Percentiles rank a stretch among this genome's conserved stretches.
These are phyloP conservation scores for Benincasa hispida DNA, from an alignment of 306 rosid genomes.

Conservation along the genomic window DNA sequence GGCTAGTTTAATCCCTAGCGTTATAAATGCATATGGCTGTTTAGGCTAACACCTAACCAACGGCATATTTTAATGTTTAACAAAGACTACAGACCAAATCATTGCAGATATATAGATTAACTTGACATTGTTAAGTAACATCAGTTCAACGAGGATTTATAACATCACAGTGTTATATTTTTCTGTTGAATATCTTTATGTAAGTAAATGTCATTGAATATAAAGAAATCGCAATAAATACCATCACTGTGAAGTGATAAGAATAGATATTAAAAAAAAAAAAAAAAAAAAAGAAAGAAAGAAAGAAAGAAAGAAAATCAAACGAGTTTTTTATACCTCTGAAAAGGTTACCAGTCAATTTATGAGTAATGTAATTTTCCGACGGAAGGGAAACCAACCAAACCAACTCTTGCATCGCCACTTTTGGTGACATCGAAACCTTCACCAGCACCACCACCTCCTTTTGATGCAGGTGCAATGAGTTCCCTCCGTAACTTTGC, in stretches of 20 bases:
- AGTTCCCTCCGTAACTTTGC: slow-evolving; percentile 93
- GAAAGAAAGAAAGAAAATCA: no score
- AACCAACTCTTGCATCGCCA: slow-evolving; percentile 98
- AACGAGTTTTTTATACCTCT: slow-evolving; percentile 44
- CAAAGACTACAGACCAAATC: not conserved
- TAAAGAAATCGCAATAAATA: not conserved
- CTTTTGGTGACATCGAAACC: slow-evolving; percentile 99
- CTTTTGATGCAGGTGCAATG: slow-evolving; percentile 75
- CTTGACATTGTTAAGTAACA: not conserved
- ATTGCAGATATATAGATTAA: not conserved
- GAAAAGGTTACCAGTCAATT: slow-evolving; percentile 97
- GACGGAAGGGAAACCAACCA: slow-evolving; percentile 97
- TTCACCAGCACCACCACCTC: slow-evolving; percentile 96
- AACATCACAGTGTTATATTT: not conserved
- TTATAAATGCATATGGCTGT: not conserved
- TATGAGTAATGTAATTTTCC: slow-evolving; percentile 88
- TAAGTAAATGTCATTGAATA: not conserved
- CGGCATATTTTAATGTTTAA: not conserved
- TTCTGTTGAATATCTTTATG: not conserved
- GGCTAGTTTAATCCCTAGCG: not conserved
- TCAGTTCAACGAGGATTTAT: not conserved
- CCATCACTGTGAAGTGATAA: not conserved
- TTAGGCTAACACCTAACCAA: not conserved
- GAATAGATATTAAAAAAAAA: not conserved
- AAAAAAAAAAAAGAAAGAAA: no score